These are phyloP conservation scores for Salix suchowensis DNA, from an alignment of 345 rosid species.

Conservation along the genomic window DNA sequence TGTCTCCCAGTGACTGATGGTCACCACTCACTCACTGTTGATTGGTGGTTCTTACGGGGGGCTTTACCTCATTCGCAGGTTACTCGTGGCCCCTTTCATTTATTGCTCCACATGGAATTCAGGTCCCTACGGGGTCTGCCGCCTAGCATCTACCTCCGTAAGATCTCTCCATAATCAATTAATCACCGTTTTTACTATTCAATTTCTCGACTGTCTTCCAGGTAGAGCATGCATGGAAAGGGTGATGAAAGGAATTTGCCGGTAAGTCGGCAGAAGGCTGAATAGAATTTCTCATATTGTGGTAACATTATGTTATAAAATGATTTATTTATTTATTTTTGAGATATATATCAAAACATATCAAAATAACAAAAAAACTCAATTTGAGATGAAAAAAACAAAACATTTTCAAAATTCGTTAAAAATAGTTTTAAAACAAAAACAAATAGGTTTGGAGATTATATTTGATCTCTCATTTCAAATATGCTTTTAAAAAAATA, in stretches of 20 bases:
- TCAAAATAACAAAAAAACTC: too few relatives aligned
- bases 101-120: slow-evolving; percentile 4
- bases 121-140: not conserved
- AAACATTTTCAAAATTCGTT: too few relatives aligned
- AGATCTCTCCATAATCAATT: not conserved
- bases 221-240: not conserved
- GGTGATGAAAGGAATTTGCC: not conserved
- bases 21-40: not conserved
- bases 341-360: too few relatives aligned
- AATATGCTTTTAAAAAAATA: too few relatives aligned
- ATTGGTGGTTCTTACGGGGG: not conserved
- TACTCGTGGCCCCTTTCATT: slow-evolving; percentile 18
- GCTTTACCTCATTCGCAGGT: slow-evolving; percentile 8
- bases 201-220: not conserved
- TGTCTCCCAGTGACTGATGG: slow-evolving; percentile 6
- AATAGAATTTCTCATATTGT: too few relatives aligned
- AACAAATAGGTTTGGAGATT: too few relatives aligned
- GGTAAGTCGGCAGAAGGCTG: not conserved
- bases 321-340: too few relatives aligned
- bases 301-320: too few relatives aligned
- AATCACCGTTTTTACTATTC: too few relatives aligned
- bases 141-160: not conserved
- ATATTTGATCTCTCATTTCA: too few relatives aligned
- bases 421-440: too few relatives aligned
- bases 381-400: too few relatives aligned